These are phyloP conservation scores for Penicillium daleae DNA, from an alignment of 495 filamentous ascomycete species.

Conservation along the genomic window DNA sequence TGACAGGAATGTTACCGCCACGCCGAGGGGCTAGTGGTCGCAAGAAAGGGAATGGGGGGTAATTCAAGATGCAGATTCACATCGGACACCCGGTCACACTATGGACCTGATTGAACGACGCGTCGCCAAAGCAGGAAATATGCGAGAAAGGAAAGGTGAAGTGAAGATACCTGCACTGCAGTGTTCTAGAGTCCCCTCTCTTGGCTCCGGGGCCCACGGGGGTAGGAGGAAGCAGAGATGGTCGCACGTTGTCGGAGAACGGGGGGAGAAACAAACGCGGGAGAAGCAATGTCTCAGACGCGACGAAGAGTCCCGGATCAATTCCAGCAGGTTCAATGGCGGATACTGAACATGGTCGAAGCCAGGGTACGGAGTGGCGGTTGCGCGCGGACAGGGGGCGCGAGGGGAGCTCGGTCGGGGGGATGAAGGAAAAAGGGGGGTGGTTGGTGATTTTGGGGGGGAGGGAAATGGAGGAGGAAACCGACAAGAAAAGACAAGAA, in stretches of 20 bases:
- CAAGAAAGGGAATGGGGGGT: conserved; percentile 11
- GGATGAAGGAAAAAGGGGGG: conserved; percentile 57
- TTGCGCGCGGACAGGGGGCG: conserved; percentile 58
- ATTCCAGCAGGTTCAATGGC: conserved; percentile 55
- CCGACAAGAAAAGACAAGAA: not conserved
- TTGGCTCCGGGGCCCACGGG: conserved; percentile 19
- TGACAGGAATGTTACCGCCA: conserved; percentile 21
- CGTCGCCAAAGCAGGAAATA: conserved; percentile 20
- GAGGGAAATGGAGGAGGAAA: not conserved
- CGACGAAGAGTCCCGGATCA: conserved; percentile 48
- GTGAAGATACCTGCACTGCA: conserved; percentile 46
- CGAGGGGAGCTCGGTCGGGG: conserved; percentile 52
- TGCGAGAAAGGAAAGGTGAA: conserved; percentile 21
- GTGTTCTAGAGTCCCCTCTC: conserved; percentile 26
- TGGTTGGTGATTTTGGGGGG: conserved; percentile 41
- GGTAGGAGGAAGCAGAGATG: not conserved
- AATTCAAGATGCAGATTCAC: conserved; percentile 3
- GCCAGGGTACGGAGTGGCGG: conserved; percentile 63
- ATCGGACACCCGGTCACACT: conserved; percentile 17
- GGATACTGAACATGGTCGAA: conserved; percentile 64
- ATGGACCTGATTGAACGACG: conserved; percentile 54
- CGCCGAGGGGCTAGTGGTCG: conserved; percentile 18
- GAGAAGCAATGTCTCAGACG: conserved; percentile 61
- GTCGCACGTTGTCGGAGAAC: conserved; percentile 29
- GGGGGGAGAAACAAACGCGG: conserved; percentile 50